phyloP scores from a whole-genome alignment of 2,329 filamentous ascomycete species.

The Metarhizium anisopliae region DNA sequence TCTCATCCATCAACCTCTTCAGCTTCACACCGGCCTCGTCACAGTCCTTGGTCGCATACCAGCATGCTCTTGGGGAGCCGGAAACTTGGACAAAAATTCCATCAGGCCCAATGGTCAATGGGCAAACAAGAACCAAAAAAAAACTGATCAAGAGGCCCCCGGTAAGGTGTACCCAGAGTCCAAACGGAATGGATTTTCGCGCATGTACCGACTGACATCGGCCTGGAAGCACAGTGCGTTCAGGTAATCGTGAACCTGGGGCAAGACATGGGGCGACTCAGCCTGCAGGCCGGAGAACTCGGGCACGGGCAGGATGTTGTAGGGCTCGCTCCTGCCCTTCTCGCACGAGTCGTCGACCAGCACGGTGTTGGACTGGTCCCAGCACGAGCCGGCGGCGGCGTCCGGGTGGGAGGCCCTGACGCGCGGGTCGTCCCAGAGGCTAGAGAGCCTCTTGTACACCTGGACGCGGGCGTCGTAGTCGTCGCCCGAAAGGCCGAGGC shows the following conservation, averaged over 20 bases:
- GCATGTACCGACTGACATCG: slow-evolving; percentile 57
- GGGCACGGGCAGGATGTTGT: slow-evolving; percentile 72
- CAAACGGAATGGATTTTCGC: slow-evolving; percentile 37
- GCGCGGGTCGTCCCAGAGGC: slow-evolving; percentile 53
- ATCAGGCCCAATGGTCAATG: too few species aligned
- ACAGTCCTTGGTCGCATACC: too few species aligned
- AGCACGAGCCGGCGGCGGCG: slow-evolving; percentile 33
- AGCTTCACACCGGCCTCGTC: too few species aligned
- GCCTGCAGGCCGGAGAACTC: slow-evolving; percentile 53
- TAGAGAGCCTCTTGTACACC: slow-evolving; percentile 78
- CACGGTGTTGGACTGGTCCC: slow-evolving; percentile 80
- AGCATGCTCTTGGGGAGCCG: too few species aligned
- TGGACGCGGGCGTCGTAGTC: slow-evolving; percentile 69
- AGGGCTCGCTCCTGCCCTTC: slow-evolving; percentile 76
- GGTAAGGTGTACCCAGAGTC: slow-evolving; percentile 17
- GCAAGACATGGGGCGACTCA: slow-evolving; percentile 38
- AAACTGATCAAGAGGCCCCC: background rate
- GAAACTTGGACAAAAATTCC: too few species aligned
- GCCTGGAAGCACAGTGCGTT: slow-evolving; percentile 42
- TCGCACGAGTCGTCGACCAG: slow-evolving; percentile 77
- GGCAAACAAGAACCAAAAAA: too few species aligned
- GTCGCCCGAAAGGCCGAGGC: slow-evolving; percentile 52
- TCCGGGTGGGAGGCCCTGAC: slow-evolving; percentile 37
- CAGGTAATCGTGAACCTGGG: slow-evolving; percentile 53
- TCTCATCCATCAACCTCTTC: too few species aligned